Base-by-base conservation (phyloP, 2,329 filamentous ascomycete genomes). In the Alternaria longipes region DNA sequence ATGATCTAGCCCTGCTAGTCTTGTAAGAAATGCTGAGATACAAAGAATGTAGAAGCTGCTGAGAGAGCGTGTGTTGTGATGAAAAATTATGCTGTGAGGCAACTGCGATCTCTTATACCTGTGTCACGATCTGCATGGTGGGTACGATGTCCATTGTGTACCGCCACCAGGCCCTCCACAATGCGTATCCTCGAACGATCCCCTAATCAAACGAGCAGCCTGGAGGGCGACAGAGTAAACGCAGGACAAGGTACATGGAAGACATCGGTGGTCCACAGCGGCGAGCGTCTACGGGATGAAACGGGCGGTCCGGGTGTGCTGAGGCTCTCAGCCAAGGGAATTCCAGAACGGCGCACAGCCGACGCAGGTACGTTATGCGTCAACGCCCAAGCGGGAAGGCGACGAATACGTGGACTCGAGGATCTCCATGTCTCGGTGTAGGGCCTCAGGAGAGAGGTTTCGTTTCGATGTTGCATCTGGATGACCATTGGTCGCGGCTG, bases 1-100 rank as follows among this genome's bases (percentile, higher is more conserved):
- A 22, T 67, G 61, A 70, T 7, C 73, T 75, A 77, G 74, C 44
- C 72, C 72, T 69, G 74, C 73, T 76, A 77, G 72, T 56, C 49
- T 12, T 32, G 12, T 1, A 24, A 58, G 56, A 63, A 66, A 65
- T 34, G 16, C 28, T 68, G 63, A 34, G 52, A 63, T 61, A 49
- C 41, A 65, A 70, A 70, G 63, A 69, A 64, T 45, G 59, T 63
- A 56, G 60, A 62, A 56, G 54, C 24, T 64, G 56, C 57, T 20
- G 57, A 68, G 64, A 72, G 60, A 61, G 64, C 65, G 65, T 57
- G 59, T 24, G 56, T 56, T 68, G 54, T 54, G 60, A 65, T 75
- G 68, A 60, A 49, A 63, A 32, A 3, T 60, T 32, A 56, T 54
- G 45, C 52, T 54, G 56, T 40, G 55, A 51, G 54, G 59, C 49